phyloP scores from a whole-genome alignment of 768 basidiomycete genomes.

The Amanita polypyramis region DNA sequence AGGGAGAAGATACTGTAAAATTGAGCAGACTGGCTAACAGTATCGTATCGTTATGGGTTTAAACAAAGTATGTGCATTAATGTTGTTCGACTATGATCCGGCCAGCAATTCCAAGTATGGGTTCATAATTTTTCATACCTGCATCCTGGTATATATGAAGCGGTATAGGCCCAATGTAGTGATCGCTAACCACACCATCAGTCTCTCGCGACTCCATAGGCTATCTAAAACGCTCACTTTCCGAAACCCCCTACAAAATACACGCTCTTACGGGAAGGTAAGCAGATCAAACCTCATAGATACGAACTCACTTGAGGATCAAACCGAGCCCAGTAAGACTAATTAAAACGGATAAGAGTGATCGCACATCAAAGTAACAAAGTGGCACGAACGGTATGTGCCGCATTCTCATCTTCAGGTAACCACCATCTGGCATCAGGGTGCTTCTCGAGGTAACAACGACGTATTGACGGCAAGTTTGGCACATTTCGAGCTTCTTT shows the following conservation, averaged over 20 bases:
- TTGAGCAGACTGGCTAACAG: slow-evolving; percentile 1
- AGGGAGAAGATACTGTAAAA: slow-evolving; percentile 9
- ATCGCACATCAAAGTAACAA: not conserved
- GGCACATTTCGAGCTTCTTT: slow-evolving; percentile 19
- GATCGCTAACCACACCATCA: slow-evolving; percentile 20
- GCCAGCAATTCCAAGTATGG: slow-evolving; percentile 2
- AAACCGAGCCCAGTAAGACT: slow-evolving; percentile 47
- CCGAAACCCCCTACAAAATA: slow-evolving; percentile 50
- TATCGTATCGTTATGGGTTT: slow-evolving; percentile 2
- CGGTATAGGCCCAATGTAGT: slow-evolving; percentile 44
- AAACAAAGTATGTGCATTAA: not conserved
- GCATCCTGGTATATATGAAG: slow-evolving; percentile 30
- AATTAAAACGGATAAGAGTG: not conserved
- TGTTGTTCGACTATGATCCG: slow-evolving; percentile 8
- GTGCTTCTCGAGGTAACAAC: slow-evolving; percentile 34
- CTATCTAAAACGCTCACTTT: slow-evolving; percentile 19
- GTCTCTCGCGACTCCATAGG: too few species aligned
- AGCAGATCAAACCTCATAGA: not conserved
- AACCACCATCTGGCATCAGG: slow-evolving; percentile 44
- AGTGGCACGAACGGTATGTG: slow-evolving; percentile 28
- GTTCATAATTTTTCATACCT: not conserved
- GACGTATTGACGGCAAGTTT: slow-evolving; percentile 21
- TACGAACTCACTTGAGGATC: slow-evolving; percentile 35
- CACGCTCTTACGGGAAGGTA: slow-evolving; percentile 23
- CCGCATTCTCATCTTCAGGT: slow-evolving; percentile 31